Conservation (phyloP, 352 stramenopile genomes). For the Pythium rishiriense region DNA sequence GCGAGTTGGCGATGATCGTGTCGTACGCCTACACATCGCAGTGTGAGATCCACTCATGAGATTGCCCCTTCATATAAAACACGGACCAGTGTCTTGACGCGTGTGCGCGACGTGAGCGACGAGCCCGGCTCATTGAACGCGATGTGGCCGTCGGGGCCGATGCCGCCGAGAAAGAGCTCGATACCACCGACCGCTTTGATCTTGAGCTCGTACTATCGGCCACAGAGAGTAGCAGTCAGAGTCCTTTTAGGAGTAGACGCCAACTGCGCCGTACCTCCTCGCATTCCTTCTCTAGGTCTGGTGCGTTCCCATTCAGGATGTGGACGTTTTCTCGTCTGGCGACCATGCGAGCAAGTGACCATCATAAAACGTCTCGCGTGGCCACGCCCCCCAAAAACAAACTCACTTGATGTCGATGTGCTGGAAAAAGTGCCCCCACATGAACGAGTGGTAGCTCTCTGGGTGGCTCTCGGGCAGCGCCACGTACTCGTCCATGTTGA, state of each 20-base stretch:
- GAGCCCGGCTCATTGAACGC: slow-evolving; percentile 92
- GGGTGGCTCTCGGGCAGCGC: slow-evolving; percentile 71
- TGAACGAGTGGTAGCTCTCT: slow-evolving; percentile 90
- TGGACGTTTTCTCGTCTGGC: slow-evolving; percentile 80
- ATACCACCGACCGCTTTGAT: slow-evolving; percentile 85
- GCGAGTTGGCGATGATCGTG: slow-evolving; percentile 88
- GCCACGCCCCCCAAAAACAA: neutral
- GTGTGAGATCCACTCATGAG: neutral
- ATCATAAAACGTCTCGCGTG: neutral
- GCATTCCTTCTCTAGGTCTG: slow-evolving; percentile 77
- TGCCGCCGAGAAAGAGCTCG: slow-evolving; percentile 91
- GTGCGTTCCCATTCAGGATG: slow-evolving; percentile 84
- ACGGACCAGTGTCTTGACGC: slow-evolving; percentile 82
- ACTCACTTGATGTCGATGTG: slow-evolving; percentile 85
- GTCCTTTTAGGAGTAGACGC: neutral
- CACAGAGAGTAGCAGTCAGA: neutral
- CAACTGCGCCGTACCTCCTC: slow-evolving; percentile 35
- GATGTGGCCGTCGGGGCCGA: slow-evolving; percentile 92
- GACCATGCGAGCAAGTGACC: neutral
- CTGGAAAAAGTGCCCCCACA: slow-evolving; percentile 90
- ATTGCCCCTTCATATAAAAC: neutral
- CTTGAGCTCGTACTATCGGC: slow-evolving; percentile 71
- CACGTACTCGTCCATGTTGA: slow-evolving; percentile 93
- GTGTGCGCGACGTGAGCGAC: slow-evolving; percentile 76
- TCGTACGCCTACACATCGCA: slow-evolving; percentile 68